Base-by-base conservation (phyloP, 305 asterid species). In the Fraxinus angustifolia region DNA sequence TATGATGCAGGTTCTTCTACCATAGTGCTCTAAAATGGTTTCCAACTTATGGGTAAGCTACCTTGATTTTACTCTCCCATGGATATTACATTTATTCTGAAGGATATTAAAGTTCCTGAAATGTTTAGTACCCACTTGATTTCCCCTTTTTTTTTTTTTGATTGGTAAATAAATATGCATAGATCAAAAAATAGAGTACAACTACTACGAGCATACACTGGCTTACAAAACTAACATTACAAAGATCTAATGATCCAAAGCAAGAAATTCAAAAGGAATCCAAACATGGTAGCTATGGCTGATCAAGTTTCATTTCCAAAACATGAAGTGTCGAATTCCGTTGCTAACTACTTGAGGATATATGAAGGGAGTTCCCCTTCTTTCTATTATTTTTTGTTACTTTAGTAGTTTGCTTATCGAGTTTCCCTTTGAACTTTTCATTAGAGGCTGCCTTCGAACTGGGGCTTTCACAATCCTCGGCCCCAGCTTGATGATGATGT, bases 1-100 rank as follows among this genome's bases (percentile, higher is more conserved):
- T 79, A 21, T 67, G 36, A 62, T 92, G 90, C 95, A 96, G 99
- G 92, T 96, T 96, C 87, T 94, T 96, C 92, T 96, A 96, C 92
- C 99, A 96, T 42, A 96, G 99, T 88, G 97, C 99, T 75, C 83
- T 96, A 87, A 92, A 83, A 87, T 94, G 98, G 97, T 96, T 96
- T 85, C 98, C 99, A 31, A 48, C 93, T 85, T 96, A 86, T 48
- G 98, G 97, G 99, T 94, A 90, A 91, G 92, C 82, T 81, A 75
- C 48, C 80, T 82, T 30, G 77, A 40, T 56, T 73, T 75, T 77
- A 60, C 42, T 79, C 16, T 23, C 26, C 45, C 50, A 14, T 73
- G 78, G 78, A 67, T 62, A 30, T 82, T 82, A 14, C 58, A 70
- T 75, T 34, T 62, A 36, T 48, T 40, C 28, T 21, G 5, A 34